Base-by-base conservation (phyloP, 176 grass and related monocot genomes). In the Carex pumila region DNA sequence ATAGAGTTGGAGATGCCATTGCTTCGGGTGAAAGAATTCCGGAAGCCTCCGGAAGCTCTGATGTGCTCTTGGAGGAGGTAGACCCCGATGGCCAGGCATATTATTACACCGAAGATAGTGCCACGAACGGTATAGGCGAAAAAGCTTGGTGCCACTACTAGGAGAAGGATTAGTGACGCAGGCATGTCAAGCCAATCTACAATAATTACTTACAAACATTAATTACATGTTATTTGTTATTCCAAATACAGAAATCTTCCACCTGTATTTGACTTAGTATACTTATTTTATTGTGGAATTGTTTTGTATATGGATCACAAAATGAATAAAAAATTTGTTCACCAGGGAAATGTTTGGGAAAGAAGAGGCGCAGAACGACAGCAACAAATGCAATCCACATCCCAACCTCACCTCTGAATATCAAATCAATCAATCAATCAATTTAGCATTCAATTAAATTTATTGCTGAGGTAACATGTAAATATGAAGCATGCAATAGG, bases 11-110 rank as follows among this genome's bases (percentile, higher is more conserved):
- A 98, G 6, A 93, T 78, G 7, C 95, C 95, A 45, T 93, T 83
- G 63, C 87, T 45, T 86, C 68, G 92, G 19, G 50, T 91, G 89
- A 98, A 93, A 54, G 92, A 87, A 45, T 91, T 87, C 52, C 89
- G 92, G 67, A 98, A 93, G 50, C 95, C 92, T 3, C 89, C 95
- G 0, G 92, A 91, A 31, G 91, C 92, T 64, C 76, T 87, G 86
- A 98, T 87, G 85, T 98, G 95, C 79, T 98, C 92, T 32, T 91
- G 91, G 52, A 98, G 91, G 45, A 98, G 86, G 91, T 98, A 98
- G 65, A 89, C 90, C 0, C 92, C 92, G 9, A 98, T 95, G 34
- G 14, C 12, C 5, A 98, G 79, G 86, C 95, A 98, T 70, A 98
- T 90, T 18, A 87, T 37, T 22, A 88, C 7, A 25, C 92, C 91